Conservation (phyloP, 148 eudicot genomes). For the Oxyria digyna region DNA sequence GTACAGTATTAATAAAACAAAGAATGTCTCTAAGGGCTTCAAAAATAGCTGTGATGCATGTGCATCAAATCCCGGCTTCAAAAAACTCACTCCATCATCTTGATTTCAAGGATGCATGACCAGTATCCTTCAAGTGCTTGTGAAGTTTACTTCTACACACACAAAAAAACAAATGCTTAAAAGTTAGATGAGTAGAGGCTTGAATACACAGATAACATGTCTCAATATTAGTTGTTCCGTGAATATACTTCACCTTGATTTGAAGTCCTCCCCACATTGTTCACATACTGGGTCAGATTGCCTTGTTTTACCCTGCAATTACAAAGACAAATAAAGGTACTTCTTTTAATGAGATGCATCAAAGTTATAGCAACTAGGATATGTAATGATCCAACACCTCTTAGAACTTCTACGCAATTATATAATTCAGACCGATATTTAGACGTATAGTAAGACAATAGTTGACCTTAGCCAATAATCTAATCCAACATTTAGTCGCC, state of each 20-base stretch:
- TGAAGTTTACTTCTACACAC: slow-evolving; percentile 68
- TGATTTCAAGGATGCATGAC: slow-evolving; percentile 67
- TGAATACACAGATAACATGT: background rate
- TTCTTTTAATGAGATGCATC: background rate
- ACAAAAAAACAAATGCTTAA: slow-evolving; percentile 8
- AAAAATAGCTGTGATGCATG: background rate
- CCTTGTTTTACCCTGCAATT: slow-evolving; percentile 41
- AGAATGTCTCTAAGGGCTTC: slow-evolving; percentile 1
- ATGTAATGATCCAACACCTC: background rate
- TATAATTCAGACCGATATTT: background rate
- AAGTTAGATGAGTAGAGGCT: background rate
- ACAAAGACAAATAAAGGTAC: background rate
- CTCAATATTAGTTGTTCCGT: background rate
- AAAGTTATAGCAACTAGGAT: background rate
- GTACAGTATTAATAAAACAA: no score
- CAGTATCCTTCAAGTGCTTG: slow-evolving; percentile 75
- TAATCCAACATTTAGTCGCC: background rate
- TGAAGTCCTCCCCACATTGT: slow-evolving; percentile 73
- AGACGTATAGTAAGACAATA: background rate
- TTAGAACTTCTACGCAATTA: background rate
- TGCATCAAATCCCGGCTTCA: background rate
- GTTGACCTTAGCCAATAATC: background rate
- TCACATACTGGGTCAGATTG: slow-evolving; percentile 48
- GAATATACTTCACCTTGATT: slow-evolving; percentile 48
- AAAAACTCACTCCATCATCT: slow-evolving; percentile 20